Conservation (phyloP, 2,329 filamentous ascomycete genomes). For the Fusarium globosum region DNA sequence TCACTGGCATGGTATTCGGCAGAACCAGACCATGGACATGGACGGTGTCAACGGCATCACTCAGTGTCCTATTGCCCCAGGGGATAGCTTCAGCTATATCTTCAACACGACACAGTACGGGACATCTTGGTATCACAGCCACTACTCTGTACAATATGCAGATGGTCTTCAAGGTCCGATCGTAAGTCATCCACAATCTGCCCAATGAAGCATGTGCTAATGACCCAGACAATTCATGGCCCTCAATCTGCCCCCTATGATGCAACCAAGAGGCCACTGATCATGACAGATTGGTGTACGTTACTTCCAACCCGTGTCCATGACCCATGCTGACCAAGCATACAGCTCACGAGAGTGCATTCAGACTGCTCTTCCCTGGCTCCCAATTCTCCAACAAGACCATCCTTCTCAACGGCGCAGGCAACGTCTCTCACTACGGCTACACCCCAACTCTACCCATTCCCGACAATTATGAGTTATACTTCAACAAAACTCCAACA, state of each 20-base stretch:
- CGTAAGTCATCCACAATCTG: background rate
- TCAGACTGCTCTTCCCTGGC: conserved; percentile 9
- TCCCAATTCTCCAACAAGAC: conserved; percentile 22
- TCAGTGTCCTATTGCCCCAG: conserved; percentile 37
- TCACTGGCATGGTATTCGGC: conserved; percentile 40
- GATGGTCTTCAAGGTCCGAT: conserved; percentile 36
- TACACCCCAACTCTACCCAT: conserved; percentile 8
- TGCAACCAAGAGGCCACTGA: conserved; percentile 18
- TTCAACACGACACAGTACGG: conserved; percentile 39
- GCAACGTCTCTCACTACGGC: conserved; percentile 27
- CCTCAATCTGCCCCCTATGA: conserved; percentile 34
- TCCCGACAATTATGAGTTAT: conserved; percentile 19
- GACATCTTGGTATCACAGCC: conserved; percentile 42
- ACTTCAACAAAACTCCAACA: conserved; percentile 36
- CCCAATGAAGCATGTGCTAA: fast-evolving
- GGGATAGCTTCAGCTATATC: conserved; percentile 28
- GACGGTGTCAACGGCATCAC: conserved; percentile 41
- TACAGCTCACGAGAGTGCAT: conserved; percentile 30
- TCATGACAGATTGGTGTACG: conserved; percentile 40
- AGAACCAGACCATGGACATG: conserved; percentile 36
- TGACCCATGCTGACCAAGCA: background rate
- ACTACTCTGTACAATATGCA: conserved; percentile 41
- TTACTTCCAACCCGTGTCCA: fast-evolving
- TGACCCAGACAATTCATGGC: conserved; percentile 31
- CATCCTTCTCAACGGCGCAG: conserved; percentile 34